phyloP scores from a whole-genome alignment of 1,139 yeast species.

The Nematodospora anomalae region DNA sequence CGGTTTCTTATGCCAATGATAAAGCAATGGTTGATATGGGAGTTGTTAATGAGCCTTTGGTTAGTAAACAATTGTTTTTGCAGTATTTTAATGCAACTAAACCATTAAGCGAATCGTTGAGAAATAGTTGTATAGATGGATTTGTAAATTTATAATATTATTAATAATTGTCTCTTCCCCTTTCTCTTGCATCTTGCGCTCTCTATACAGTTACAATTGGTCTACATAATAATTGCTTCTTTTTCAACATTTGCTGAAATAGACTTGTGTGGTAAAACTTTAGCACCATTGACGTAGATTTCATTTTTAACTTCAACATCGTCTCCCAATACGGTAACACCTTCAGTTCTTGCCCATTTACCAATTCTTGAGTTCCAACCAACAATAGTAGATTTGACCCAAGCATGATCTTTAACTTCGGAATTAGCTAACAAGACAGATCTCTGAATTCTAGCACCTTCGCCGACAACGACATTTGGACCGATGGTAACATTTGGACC shows the following conservation, averaged over 20 bases:
- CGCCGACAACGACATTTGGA: conserved; percentile 94
- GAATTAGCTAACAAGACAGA: conserved; percentile 92
- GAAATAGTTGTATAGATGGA: conserved; percentile 29
- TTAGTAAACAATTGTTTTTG: conserved; percentile 54
- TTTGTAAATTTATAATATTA: conserved; percentile 7
- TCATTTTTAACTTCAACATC: conserved; percentile 98
- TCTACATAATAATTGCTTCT: conserved; percentile 95
- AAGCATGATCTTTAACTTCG: conserved; percentile 93
- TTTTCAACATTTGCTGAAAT: conserved; percentile 95
- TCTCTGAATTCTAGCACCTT: conserved; percentile 98
- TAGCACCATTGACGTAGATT: conserved; percentile 98
- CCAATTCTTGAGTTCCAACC: conserved; percentile 99
- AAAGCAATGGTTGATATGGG: conserved; percentile 42
- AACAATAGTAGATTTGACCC: conserved; percentile 95
- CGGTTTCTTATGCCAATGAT: conserved; percentile 42
- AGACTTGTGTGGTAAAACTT: conserved; percentile 97
- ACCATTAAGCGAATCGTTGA: conserved; percentile 54
- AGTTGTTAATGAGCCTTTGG: conserved; percentile 45
- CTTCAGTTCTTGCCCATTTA: conserved; percentile 98
- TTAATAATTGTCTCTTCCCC: not conserved
- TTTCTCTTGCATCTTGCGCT: not conserved
- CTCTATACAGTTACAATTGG: not conserved
- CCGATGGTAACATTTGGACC: conserved; percentile 99
- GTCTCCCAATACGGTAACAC: conserved; percentile 97
- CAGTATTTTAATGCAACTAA: conserved; percentile 61